Conservation (phyloP, 2,329 filamentous ascomycete genomes). For the Diaporthe citrichinensis region DNA sequence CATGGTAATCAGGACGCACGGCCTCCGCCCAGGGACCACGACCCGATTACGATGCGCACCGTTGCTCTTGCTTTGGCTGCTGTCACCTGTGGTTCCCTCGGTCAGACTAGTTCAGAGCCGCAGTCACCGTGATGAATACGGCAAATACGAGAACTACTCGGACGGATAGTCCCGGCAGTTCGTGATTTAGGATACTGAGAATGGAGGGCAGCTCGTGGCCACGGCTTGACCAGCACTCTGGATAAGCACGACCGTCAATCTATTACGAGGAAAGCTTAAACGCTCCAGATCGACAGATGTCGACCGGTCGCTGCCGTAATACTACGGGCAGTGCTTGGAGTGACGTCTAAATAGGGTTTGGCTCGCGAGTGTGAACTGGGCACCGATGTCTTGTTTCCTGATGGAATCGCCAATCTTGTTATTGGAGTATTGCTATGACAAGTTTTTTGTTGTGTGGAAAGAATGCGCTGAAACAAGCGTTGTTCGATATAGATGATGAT, state of each 20-base stretch:
- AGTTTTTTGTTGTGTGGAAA: not conserved
- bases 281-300: not conserved
- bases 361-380: not conserved
- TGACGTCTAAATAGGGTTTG: conserved; percentile 13
- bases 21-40: not conserved
- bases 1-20: conserved; percentile 12
- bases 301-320: conserved; percentile 7
- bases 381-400: conserved; percentile 3
- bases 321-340: not conserved
- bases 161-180: not conserved
- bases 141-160: not conserved
- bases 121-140: not conserved
- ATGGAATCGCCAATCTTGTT: conserved; percentile 2
- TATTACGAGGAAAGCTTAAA: conserved; percentile 22
- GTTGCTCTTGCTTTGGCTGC: not conserved
- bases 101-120: not conserved
- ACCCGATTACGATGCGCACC: not conserved
- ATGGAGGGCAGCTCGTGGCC: not conserved
- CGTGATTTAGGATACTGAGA: not conserved
- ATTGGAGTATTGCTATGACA: not conserved
- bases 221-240: not conserved
- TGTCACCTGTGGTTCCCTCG: not conserved
- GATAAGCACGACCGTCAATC: not conserved
- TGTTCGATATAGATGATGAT: conserved; percentile 19
- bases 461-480: conserved; percentile 17